These are phyloP conservation scores for Citrus sp. DNA, from an alignment of 345 rosid genomes.

Conservation along the genomic window DNA sequence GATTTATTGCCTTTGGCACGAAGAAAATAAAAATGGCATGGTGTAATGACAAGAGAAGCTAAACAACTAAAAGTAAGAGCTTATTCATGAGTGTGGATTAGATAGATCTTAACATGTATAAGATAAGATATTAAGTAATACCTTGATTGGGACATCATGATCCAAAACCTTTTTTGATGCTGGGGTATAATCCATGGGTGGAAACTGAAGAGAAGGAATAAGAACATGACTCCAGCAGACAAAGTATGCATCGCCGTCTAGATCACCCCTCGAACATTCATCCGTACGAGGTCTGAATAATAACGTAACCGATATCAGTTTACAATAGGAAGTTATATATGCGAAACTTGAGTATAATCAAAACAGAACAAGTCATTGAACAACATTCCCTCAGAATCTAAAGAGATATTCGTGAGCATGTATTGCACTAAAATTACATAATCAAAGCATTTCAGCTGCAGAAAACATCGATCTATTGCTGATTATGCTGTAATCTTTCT, in stretches of 20 bases:
- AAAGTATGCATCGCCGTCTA: constrained; percentile 47
- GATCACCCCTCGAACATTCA: constrained; percentile 51
- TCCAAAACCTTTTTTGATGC: constrained; percentile 22
- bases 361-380: background rate
- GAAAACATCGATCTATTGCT: background rate
- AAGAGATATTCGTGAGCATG: too few species aligned
- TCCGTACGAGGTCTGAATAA: constrained; percentile 38
- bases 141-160: constrained; percentile 47
- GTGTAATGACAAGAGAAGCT: background rate
- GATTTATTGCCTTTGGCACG: background rate
- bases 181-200: constrained; percentile 42
- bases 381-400: background rate
- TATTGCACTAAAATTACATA: background rate
- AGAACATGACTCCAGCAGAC: constrained; percentile 42
- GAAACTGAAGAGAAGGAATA: constrained; percentile 22
- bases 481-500: background rate
- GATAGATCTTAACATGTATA: background rate
- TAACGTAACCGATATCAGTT: background rate
- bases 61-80: background rate
- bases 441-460: background rate
- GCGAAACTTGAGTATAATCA: background rate
- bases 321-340: background rate
- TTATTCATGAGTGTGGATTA: background rate
- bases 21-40: background rate
- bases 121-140: background rate